A percentile compares a stretch with the other conserved stretches of the same genome.
These are phyloP conservation scores for Abrus pulchellus DNA, from an alignment of 306 rosid genomes.

Conservation along the genomic window DNA sequence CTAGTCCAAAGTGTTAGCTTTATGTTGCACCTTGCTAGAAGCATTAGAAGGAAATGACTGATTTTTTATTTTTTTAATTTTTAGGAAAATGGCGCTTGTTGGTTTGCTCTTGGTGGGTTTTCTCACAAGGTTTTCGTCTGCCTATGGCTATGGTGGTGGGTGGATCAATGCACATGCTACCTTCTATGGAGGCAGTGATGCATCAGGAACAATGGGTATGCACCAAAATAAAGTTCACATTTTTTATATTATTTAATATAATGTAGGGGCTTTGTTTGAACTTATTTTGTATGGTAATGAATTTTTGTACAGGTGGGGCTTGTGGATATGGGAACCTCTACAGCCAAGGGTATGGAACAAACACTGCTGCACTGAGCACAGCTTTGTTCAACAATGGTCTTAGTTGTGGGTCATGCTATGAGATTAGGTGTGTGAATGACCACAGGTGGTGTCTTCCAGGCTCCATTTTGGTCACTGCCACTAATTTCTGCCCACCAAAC, in stretches of 20 bases:
- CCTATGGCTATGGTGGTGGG: slow-evolving; percentile 67
- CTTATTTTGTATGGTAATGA: neutral
- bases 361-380: slow-evolving; percentile 96
- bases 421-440: slow-evolving; percentile 78
- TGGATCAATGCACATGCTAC: slow-evolving; percentile 94
- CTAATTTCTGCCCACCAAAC: slow-evolving; percentile 98
- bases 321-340: slow-evolving; percentile 98
- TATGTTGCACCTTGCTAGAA: slow-evolving; percentile 7
- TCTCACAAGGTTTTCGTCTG: slow-evolving; percentile 67
- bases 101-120: slow-evolving; percentile 57
- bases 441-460: slow-evolving; percentile 88
- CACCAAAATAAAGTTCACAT: neutral
- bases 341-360: slow-evolving; percentile 98
- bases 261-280: neutral
- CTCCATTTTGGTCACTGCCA: slow-evolving; percentile 94
- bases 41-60: slow-evolving; percentile 20
- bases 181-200: slow-evolving; percentile 97
- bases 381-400: slow-evolving; percentile 94
- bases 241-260: too few species aligned
- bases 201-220: slow-evolving; percentile 99
- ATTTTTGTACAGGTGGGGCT: slow-evolving; percentile 77
- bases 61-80: slow-evolving; percentile 12
- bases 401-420: slow-evolving; percentile 94
- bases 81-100: slow-evolving; percentile 73
- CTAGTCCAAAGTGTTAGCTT: neutral